Percentiles rank a stretch among this genome's conserved stretches.
Evolutionary conservation across 2,329 filamentous ascomycete genomes (phyloP).

Genomic region (Plenodomus biglobosus): DNA sequence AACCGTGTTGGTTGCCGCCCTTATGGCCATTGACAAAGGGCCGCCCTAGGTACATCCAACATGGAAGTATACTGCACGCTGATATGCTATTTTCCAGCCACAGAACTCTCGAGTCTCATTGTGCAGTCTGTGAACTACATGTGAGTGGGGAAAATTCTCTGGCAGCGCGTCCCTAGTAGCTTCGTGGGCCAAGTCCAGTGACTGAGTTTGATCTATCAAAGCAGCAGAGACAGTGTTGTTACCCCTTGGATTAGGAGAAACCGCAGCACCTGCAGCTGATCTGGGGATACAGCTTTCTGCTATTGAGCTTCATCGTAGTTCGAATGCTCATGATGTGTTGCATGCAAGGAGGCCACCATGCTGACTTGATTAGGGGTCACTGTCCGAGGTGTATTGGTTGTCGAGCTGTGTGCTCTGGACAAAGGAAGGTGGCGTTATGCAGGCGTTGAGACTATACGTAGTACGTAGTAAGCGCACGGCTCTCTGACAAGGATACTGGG

Average conservation of each 20-base stretch:
- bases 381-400: too few species aligned
- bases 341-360: too few species aligned
- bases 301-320: too few species aligned
- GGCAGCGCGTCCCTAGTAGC: neutral
- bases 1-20: neutral
- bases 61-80: neutral
- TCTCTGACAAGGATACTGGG: too few species aligned
- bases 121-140: neutral
- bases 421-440: neutral
- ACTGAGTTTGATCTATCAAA: neutral
- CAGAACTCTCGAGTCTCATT: neutral
- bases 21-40: neutral
- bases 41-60: neutral
- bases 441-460: too few species aligned
- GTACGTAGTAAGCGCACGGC: too few species aligned
- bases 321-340: too few species aligned
- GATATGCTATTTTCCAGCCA: neutral
- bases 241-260: too few species aligned
- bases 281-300: too few species aligned
- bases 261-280: too few species aligned
- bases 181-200: neutral
- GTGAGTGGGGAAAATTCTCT: neutral
- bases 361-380: too few species aligned
- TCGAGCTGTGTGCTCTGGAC: neutral
- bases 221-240: neutral